Percentiles rank a stretch among this genome's conserved stretches.
Conservation (phyloP, 176 grass and related monocot species). For the Luzula sylvatica region DNA sequence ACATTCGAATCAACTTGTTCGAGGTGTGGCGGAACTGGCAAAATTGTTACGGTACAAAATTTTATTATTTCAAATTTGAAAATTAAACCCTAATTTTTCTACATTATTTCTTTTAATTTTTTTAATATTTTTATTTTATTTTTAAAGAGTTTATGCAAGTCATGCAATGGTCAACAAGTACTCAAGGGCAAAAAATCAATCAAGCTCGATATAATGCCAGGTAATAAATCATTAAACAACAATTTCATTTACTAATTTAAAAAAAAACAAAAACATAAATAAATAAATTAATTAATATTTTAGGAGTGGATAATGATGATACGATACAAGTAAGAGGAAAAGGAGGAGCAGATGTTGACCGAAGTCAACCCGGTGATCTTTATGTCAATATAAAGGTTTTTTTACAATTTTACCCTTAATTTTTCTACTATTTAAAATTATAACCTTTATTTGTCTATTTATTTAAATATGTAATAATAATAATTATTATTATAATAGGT, state of each 20-base stretch:
- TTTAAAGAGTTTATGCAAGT: conserved; percentile 82
- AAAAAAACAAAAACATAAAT: too few relatives aligned
- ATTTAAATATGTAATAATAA: too few relatives aligned
- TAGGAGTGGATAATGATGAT: conserved; percentile 37
- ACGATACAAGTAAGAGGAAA: conserved; percentile 65
- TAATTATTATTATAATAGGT: conserved; percentile 46
- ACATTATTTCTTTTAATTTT: not conserved
- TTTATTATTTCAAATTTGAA: not conserved
- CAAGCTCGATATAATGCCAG: conserved; percentile 82
- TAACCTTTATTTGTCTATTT: too few relatives aligned
- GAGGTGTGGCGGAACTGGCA: conserved; percentile 52
- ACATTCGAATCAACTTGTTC: conserved; percentile 49
- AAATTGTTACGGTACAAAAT: conserved; percentile 62
- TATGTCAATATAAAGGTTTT: conserved; percentile 74
- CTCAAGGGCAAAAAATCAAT: conserved; percentile 54
- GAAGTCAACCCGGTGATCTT: conserved; percentile 76
- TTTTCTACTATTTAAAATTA: conserved; percentile 2
- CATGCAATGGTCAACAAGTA: conserved; percentile 70
- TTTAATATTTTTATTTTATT: conserved; percentile 12
- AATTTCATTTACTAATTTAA: conserved; percentile 4
- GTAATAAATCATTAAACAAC: conserved; percentile 19
- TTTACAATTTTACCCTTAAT: conserved; percentile 1
- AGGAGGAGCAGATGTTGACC: conserved; percentile 67
- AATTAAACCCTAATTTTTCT: conserved; percentile 7
- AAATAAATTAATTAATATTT: conserved; percentile 14